phyloP scores from a whole-genome alignment of 1,284 basidiomycete species.

The Ganoderma lucidum region DNA sequence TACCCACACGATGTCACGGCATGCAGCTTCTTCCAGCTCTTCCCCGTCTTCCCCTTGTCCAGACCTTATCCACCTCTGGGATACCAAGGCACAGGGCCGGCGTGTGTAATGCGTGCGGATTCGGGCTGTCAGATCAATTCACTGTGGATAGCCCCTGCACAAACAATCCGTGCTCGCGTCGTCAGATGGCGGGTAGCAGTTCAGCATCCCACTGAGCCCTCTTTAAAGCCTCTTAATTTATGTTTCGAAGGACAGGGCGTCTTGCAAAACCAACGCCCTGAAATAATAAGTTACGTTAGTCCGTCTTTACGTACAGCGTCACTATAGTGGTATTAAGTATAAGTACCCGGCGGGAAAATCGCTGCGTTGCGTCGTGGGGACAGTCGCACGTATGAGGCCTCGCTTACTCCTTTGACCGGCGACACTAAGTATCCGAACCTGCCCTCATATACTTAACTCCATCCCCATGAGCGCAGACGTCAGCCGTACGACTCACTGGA shows the following conservation, averaged over 20 bases:
- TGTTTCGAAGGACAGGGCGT: background rate
- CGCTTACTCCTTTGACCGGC: background rate
- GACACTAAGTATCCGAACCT: background rate
- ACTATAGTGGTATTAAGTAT: conserved; percentile 7
- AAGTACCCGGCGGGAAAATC: conserved; percentile 6
- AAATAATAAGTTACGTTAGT: background rate
- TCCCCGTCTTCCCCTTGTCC: background rate
- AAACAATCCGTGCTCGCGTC: background rate
- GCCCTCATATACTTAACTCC: conserved; percentile 12
- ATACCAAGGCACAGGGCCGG: background rate
- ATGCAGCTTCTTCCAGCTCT: background rate
- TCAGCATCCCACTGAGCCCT: background rate
- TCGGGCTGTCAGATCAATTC: background rate
- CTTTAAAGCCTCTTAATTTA: no score
- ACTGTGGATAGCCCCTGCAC: no score
- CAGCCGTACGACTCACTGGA: conserved; percentile 10
- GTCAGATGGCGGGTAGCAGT: background rate
- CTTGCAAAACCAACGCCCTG: background rate
- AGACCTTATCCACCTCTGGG: background rate
- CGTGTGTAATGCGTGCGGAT: background rate
- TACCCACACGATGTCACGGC: conserved; percentile 14
- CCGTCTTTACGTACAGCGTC: conserved; percentile 8
- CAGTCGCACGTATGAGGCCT: conserved; percentile 2
- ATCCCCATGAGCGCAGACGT: conserved; percentile 6
- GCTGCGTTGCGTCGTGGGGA: conserved; percentile 9